phyloP scores from a whole-genome alignment of 202 grass and related monocot species.

The Alloteropsis angusta region DNA sequence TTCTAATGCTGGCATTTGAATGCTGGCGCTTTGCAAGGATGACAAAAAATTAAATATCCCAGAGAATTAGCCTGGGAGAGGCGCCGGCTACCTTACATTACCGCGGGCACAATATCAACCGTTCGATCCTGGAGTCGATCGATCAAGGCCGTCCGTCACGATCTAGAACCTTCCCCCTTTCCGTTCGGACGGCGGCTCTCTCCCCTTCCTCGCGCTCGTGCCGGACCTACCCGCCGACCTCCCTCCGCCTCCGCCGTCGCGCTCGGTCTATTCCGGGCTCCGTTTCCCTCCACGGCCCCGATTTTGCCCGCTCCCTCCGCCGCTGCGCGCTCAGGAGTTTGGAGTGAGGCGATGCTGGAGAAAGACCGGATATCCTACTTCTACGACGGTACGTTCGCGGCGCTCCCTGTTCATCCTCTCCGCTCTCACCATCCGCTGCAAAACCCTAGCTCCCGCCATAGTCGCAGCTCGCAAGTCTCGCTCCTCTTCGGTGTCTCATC shows the following conservation, averaged over 20 bases:
- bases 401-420: not conserved
- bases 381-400: slow-evolving; percentile 69
- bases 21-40: too few relatives aligned
- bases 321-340: not conserved
- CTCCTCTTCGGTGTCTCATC: not conserved
- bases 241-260: not conserved
- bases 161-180: not conserved
- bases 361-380: slow-evolving; percentile 95
- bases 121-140: not conserved
- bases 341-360: slow-evolving; percentile 40
- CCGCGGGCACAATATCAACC: not conserved
- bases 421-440: not conserved
- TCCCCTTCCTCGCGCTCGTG: not conserved
- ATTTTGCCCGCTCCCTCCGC: not conserved
- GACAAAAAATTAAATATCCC: too few relatives aligned
- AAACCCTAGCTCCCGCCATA: not conserved
- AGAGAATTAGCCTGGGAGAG: not conserved
- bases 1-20: too few relatives aligned
- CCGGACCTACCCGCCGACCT: not conserved
- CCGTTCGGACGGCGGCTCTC: not conserved
- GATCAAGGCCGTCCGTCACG: slow-evolving; percentile 1
- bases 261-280: not conserved
- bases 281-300: not conserved
- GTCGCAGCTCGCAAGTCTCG: not conserved
- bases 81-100: not conserved